Evolutionary conservation across 108 stramenopile species (phyloP).

Genomic region (Chaetoceros tenuissimus): DNA sequence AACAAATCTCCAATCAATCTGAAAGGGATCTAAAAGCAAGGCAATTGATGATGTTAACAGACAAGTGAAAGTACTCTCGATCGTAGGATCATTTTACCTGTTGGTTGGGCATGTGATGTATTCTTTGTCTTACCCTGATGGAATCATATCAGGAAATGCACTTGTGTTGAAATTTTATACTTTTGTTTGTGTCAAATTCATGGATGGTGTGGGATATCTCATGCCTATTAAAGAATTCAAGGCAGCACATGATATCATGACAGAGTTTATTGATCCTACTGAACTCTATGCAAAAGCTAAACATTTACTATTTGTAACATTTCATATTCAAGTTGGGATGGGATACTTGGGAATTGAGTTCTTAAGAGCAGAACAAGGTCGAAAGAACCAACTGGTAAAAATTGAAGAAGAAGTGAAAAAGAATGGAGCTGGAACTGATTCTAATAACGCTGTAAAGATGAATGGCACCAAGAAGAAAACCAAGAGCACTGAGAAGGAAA

Average conservation of each 20-base stretch:
- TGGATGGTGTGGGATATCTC: slow-evolving; percentile 27
- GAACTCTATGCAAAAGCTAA: slow-evolving; percentile 11
- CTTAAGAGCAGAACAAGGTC: slow-evolving; percentile 55
- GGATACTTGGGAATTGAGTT: slow-evolving; percentile 82
- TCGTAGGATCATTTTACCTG: slow-evolving; percentile 13
- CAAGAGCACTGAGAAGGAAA: background rate
- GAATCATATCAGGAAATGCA: background rate
- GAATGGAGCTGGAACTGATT: background rate
- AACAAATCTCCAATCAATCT: background rate
- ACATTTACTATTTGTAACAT: slow-evolving; percentile 75
- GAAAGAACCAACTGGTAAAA: slow-evolving; percentile 68
- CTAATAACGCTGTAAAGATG: slow-evolving; percentile 1
- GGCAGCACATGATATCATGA: slow-evolving; percentile 49
- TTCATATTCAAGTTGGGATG: slow-evolving; percentile 81
- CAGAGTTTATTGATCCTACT: slow-evolving; percentile 23
- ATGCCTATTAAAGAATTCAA: slow-evolving; percentile 60
- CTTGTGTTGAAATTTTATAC: background rate
- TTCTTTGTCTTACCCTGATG: background rate
- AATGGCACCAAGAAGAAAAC: slow-evolving; percentile 1
- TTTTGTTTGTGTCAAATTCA: background rate
- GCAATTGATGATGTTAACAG: background rate
- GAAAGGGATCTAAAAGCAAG: too few relatives aligned
- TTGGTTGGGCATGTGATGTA: slow-evolving; percentile 12
- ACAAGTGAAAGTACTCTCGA: background rate
- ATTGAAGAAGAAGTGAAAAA: slow-evolving; percentile 49